Evolutionary conservation across 2,329 filamentous ascomycete species (phyloP).

Genomic region (Aspergillus brunneoviolaceus): DNA sequence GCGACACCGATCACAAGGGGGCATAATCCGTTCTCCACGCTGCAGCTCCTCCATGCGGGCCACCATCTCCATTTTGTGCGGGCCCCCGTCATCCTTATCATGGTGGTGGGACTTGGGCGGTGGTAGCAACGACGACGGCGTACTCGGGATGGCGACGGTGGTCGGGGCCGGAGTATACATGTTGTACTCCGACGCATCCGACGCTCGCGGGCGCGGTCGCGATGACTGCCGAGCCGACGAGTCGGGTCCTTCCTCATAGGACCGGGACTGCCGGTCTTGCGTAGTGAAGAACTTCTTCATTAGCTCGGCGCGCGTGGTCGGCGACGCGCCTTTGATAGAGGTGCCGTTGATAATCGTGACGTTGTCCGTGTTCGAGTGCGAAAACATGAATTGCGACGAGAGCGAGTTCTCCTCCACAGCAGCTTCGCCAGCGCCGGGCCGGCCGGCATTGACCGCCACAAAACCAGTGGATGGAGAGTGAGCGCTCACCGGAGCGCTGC

Average conservation of each 20-base stretch:
- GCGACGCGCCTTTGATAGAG: slow-evolving; percentile 54
- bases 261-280: slow-evolving; percentile 52
- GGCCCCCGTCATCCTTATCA: slow-evolving; percentile 58
- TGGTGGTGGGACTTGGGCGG: slow-evolving; percentile 46
- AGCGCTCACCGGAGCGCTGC: slow-evolving; percentile 33
- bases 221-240: slow-evolving; percentile 30
- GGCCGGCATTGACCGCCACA: slow-evolving; percentile 58
- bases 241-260: slow-evolving; percentile 32
- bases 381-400: slow-evolving; percentile 41
- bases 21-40: slow-evolving; percentile 72
- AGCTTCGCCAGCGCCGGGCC: slow-evolving; percentile 40
- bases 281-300: slow-evolving; percentile 64
- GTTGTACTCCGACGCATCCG: slow-evolving; percentile 38
- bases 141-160: slow-evolving; percentile 56
- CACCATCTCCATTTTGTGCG: slow-evolving; percentile 66
- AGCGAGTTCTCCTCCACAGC: slow-evolving; percentile 31
- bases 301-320: slow-evolving; percentile 58
- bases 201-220: slow-evolving; percentile 32
- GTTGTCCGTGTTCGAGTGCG: slow-evolving; percentile 45
- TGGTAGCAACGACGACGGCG: slow-evolving; percentile 53
- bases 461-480: slow-evolving; percentile 55
- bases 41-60: slow-evolving; percentile 72
- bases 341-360: slow-evolving; percentile 50
- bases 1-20: slow-evolving; percentile 80
- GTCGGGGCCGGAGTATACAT: slow-evolving; percentile 44